Percentiles rank a stretch among this genome's conserved stretches.
phyloP scores from a whole-genome alignment of 2,329 filamentous ascomycete species.

The Exophiala sideris region DNA sequence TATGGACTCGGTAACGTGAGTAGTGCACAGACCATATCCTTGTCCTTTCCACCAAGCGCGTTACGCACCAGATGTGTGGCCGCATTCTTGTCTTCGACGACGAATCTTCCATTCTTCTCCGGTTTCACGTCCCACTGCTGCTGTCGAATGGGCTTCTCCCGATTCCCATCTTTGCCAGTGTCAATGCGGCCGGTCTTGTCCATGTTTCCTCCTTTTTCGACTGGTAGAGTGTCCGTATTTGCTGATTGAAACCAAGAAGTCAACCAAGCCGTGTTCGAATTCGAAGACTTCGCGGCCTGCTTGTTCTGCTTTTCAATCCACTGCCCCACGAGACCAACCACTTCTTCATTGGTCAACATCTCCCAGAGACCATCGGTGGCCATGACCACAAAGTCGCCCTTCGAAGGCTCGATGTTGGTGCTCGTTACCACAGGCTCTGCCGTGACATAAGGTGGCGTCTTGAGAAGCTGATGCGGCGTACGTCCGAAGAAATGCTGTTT shows the following conservation, averaged over 20 bases:
- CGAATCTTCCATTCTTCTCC: constrained; percentile 66
- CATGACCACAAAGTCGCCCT: constrained; percentile 92
- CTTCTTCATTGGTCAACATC: constrained; percentile 98
- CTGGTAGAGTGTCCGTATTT: constrained; percentile 60
- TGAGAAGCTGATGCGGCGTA: constrained; percentile 70
- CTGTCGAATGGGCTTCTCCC: constrained; percentile 69
- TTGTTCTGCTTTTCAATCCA: constrained; percentile 80
- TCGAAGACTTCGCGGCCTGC: constrained; percentile 31
- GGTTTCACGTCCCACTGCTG: constrained; percentile 84
- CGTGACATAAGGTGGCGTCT: constrained; percentile 94
- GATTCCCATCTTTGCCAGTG: constrained; percentile 10
- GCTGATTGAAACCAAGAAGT: constrained; percentile 54
- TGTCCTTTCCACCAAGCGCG: constrained; percentile 86
- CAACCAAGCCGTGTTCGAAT: constrained; percentile 59
- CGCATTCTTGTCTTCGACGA: constrained; percentile 91
- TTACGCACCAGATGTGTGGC: constrained; percentile 95
- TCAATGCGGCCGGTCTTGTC: constrained; percentile 56
- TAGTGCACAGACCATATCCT: constrained; percentile 88
- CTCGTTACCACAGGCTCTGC: constrained; percentile 93
- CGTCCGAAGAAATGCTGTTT: constrained; percentile 85
- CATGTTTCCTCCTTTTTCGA: constrained; percentile 60
- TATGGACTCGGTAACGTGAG: constrained; percentile 89
- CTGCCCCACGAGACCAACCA: constrained; percentile 90
- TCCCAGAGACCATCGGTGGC: constrained; percentile 98
- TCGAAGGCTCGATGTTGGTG: constrained; percentile 82